Percentiles rank a stretch among this genome's conserved stretches.
Evolutionary conservation across 192 early-diverging fungal species (phyloP).

Genomic region (Linnemannia hyalina): DNA sequence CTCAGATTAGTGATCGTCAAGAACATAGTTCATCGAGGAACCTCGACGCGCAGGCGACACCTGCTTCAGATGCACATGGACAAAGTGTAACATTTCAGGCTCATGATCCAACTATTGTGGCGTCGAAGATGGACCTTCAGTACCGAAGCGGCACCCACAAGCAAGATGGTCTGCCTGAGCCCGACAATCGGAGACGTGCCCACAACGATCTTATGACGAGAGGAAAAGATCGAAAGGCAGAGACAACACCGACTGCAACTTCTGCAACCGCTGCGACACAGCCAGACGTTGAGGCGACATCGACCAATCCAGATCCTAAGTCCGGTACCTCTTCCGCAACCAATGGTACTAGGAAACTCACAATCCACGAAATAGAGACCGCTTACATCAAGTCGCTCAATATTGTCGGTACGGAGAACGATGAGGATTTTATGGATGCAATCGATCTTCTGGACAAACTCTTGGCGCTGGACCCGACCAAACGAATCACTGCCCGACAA

Average conservation of each 20-base stretch:
- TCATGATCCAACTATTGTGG: neutral
- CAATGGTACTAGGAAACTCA: neutral
- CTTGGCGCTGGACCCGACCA: conserved; percentile 68
- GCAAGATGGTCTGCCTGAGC: neutral
- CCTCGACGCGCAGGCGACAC: too few relatives aligned
- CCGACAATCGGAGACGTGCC: neutral
- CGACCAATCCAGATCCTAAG: neutral
- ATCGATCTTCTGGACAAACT: conserved; percentile 72
- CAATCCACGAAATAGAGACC: neutral
- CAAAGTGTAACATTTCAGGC: neutral
- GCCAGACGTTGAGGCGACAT: neutral
- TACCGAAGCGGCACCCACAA: neutral
- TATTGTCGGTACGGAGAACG: conserved; percentile 35
- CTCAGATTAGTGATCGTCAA: neutral
- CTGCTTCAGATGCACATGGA: neutral
- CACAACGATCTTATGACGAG: neutral
- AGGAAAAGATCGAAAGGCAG: neutral
- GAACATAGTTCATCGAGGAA: neutral
- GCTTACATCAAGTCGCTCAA: neutral
- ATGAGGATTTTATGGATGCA: conserved; percentile 61
- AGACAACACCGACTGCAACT: neutral
- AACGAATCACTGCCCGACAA: conserved; percentile 81
- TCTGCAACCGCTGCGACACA: neutral
- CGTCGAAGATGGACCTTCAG: too few relatives aligned
- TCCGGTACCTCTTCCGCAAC: neutral